Conservation (phyloP, 1,284 basidiomycete genomes). For the Sporisorium sorghi region DNA sequence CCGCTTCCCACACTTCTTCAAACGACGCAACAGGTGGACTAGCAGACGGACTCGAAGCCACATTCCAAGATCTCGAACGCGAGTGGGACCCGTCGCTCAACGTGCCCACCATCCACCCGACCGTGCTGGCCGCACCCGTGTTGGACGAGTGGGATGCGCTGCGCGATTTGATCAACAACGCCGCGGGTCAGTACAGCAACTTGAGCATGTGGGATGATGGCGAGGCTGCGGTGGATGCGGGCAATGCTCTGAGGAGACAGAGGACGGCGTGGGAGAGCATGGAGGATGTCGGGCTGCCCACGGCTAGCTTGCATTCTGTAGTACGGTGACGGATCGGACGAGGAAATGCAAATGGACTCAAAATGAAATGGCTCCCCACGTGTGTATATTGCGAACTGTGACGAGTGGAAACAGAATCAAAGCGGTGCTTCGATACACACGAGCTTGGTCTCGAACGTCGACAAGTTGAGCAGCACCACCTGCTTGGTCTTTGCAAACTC, state of each 20-base stretch:
- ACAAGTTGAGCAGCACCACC: constrained; percentile 76
- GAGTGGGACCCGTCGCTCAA: constrained; percentile 40
- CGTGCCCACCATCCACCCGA: constrained; percentile 47
- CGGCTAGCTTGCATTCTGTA: background rate
- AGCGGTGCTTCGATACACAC: constrained; percentile 51
- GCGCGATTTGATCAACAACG: constrained; percentile 58
- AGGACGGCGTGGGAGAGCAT: constrained; percentile 30
- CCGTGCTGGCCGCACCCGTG: constrained; percentile 24
- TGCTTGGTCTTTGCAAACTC: constrained; percentile 78
- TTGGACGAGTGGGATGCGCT: constrained; percentile 64
- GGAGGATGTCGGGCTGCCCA: constrained; percentile 30
- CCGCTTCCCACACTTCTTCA: background rate
- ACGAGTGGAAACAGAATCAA: constrained; percentile 4
- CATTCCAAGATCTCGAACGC: constrained; percentile 31
- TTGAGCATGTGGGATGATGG: constrained; percentile 39
- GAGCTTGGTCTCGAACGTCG: constrained; percentile 73
- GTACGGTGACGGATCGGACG: background rate
- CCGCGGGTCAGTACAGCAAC: constrained; percentile 41
- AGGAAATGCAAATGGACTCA: background rate
- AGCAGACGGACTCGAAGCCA: constrained; percentile 18
- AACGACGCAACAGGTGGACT: constrained; percentile 21
- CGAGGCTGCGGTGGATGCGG: constrained; percentile 34
- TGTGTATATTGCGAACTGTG: background rate
- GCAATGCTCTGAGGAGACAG: constrained; percentile 38
- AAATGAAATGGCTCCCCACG: no score